These are phyloP conservation scores for Zopfia rhizophila DNA, from an alignment of 2,329 filamentous ascomycete genomes.

Conservation along the genomic window DNA sequence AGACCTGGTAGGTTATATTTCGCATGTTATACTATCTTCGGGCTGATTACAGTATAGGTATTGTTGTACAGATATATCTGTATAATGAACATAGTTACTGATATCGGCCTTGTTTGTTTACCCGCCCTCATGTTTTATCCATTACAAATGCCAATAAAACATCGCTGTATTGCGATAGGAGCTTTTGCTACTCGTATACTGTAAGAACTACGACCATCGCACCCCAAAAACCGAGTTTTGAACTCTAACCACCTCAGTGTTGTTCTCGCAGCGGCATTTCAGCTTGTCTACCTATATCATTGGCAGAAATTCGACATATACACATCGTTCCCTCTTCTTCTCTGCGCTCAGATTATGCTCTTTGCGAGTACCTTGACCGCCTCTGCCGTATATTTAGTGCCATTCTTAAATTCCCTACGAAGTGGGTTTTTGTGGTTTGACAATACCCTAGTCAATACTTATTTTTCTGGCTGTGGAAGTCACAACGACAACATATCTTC, in stretches of 20 bases:
- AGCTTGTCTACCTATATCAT: slow-evolving; percentile 1
- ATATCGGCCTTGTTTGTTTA: slow-evolving; percentile 2
- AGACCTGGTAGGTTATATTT: neutral
- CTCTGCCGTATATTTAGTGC: slow-evolving; percentile 6
- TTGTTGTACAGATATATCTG: neutral
- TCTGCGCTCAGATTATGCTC: slow-evolving; percentile 1
- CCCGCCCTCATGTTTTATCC: slow-evolving; percentile 4
- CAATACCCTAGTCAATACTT: slow-evolving; percentile 2
- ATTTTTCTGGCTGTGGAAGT: too few relatives aligned
- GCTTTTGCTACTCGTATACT: slow-evolving; percentile 3
- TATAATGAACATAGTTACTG: slow-evolving; percentile 1
- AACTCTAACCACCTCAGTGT: slow-evolving; percentile 2
- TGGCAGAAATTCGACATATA: neutral
- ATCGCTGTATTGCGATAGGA: neutral
- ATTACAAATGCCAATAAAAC: slow-evolving; percentile 5
- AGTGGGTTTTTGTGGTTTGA: slow-evolving; percentile 5
- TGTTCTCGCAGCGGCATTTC: slow-evolving; percentile 1
- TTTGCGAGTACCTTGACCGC: slow-evolving; percentile 4
- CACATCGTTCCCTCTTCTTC: neutral
- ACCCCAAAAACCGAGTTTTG: too few relatives aligned
- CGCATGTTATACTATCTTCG: too few relatives aligned
- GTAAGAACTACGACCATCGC: too few relatives aligned
- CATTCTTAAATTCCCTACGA: slow-evolving; percentile 2
- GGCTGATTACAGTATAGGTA: too few relatives aligned
- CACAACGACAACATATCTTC: too few relatives aligned